A percentile compares a stretch with the other conserved stretches of the same genome.
Evolutionary conservation across 108 stramenopile species (phyloP).

Genomic region (Bacterosira constricta): DNA sequence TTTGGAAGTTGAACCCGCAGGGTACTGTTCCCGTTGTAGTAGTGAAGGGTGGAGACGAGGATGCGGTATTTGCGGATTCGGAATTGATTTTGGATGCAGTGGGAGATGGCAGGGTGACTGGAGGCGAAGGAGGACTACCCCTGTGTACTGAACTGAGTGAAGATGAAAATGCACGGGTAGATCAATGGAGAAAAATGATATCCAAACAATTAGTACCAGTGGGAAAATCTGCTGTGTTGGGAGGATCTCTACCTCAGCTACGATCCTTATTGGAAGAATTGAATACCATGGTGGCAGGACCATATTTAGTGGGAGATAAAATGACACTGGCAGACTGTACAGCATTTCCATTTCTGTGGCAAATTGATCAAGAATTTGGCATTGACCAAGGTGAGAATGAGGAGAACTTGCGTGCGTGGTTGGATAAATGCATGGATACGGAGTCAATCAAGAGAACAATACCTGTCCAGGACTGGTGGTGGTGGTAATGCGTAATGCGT

Average conservation of each 20-base stretch:
- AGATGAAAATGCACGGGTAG: conserved; percentile 17
- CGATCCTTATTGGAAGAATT: conserved; percentile 56
- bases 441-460: conserved; percentile 67
- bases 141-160: not conserved
- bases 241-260: conserved; percentile 55
- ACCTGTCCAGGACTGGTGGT: conserved; percentile 63
- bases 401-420: conserved; percentile 56
- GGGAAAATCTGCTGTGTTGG: conserved; percentile 75
- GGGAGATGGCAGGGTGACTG: conserved; percentile 24
- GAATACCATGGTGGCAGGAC: conserved; percentile 53
- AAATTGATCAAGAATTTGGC: conserved; percentile 75
- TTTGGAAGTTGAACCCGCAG: conserved; percentile 73
- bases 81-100: conserved; percentile 72
- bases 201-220: conserved; percentile 57
- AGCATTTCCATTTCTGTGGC: conserved; percentile 88
- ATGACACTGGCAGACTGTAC: conserved; percentile 83
- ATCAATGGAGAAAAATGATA: conserved; percentile 58
- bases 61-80: conserved; percentile 64
- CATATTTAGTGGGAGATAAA: conserved; percentile 62
- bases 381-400: conserved; percentile 48
- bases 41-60: conserved; percentile 6
- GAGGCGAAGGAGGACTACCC: conserved; percentile 4
- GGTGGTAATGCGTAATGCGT: conserved; percentile 85
- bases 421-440: conserved; percentile 56
- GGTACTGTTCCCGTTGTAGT: conserved; percentile 81